These are phyloP conservation scores for Herpetospermum pedunculosum DNA, from an alignment of 306 rosid species.

Conservation along the genomic window DNA sequence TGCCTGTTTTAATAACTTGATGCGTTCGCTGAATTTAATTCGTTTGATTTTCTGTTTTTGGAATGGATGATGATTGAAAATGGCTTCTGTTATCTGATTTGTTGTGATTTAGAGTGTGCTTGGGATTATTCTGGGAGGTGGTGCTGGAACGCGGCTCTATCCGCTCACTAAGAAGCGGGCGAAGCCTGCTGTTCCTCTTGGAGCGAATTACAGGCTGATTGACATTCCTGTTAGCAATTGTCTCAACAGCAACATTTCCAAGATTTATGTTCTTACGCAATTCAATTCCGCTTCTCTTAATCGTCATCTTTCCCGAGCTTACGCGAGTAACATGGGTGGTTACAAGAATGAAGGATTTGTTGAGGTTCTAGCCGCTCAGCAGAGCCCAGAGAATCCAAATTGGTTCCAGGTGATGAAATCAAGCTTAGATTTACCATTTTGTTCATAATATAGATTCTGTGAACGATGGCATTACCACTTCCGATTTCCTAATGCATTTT, in stretches of 20 bases:
- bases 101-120: slow-evolving; percentile 66
- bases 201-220: slow-evolving; percentile 90
- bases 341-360: slow-evolving; percentile 94
- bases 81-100: background rate
- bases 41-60: background rate
- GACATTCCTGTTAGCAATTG: slow-evolving; percentile 98
- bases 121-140: slow-evolving; percentile 91
- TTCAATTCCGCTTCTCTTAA: slow-evolving; percentile 97
- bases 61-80: background rate
- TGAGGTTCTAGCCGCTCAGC: slow-evolving; percentile 98
- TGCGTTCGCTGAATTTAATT: background rate
- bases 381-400: slow-evolving; percentile 97
- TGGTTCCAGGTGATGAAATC: slow-evolving; percentile 77
- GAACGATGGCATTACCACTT: background rate
- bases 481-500: background rate
- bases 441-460: background rate
- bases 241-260: slow-evolving; percentile 78
- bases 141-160: slow-evolving; percentile 92
- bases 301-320: slow-evolving; percentile 92
- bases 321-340: slow-evolving; percentile 95
- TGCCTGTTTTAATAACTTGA: background rate
- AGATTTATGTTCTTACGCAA: slow-evolving; percentile 95
- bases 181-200: slow-evolving; percentile 96
- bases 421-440: background rate
- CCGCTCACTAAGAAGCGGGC: slow-evolving; percentile 96